Conservation (phyloP, 495 filamentous ascomycete species). For the Podospora tetraspora region DNA sequence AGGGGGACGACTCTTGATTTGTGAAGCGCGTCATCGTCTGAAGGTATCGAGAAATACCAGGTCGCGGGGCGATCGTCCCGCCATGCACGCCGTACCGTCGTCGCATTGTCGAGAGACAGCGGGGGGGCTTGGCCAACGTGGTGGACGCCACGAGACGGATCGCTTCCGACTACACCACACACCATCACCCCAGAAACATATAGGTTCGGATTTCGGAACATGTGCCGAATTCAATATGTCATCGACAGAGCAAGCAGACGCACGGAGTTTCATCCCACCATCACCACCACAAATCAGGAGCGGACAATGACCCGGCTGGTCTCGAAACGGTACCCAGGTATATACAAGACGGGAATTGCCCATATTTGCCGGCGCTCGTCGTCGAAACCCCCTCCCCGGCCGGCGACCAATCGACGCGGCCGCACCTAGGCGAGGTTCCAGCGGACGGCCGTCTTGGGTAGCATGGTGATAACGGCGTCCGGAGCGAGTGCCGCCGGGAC, state of each 20-base stretch:
- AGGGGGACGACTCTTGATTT: conserved; percentile 5
- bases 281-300: background rate
- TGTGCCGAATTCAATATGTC: background rate
- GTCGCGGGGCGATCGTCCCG: background rate
- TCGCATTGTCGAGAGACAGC: background rate
- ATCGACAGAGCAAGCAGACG: background rate
- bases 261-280: background rate
- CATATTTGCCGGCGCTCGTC: background rate
- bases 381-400: background rate
- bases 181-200: background rate
- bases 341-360: background rate
- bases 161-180: conserved; percentile 3
- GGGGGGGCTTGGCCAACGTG: background rate
- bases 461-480: background rate
- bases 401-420: background rate
- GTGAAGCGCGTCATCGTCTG: background rate
- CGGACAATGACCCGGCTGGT: no score
- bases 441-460: background rate
- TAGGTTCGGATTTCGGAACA: background rate
- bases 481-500: conserved; percentile 20
- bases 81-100: background rate
- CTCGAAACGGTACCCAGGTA: background rate
- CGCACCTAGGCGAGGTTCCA: background rate
- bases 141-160: background rate
- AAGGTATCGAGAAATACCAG: background rate